phyloP scores from a whole-genome alignment of 345 rosid species.

The Conringia planisiliqua region DNA sequence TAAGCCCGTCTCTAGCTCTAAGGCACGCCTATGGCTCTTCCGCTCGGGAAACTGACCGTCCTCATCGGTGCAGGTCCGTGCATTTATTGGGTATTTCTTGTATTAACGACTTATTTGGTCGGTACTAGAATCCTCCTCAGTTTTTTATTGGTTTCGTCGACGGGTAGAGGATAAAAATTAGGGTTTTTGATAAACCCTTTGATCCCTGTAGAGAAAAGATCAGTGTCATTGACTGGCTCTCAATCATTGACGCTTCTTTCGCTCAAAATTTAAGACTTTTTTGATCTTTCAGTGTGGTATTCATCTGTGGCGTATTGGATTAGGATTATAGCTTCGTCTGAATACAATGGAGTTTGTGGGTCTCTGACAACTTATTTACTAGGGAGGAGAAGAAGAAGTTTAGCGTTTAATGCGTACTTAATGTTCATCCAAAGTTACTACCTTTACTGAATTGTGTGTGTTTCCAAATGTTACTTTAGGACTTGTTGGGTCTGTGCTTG shows the following conservation, averaged over 20 bases:
- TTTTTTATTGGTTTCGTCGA: background rate
- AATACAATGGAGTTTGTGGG: background rate
- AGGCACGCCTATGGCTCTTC: constrained; percentile 21
- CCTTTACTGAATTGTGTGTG: background rate
- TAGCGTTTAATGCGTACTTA: background rate
- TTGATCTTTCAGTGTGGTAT: background rate
- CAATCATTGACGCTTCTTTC: background rate
- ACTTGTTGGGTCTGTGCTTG: constrained; percentile 77
- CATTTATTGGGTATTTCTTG: background rate
- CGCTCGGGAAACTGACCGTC: constrained; percentile 37
- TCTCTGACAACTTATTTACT: no score
- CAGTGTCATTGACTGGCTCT: background rate
- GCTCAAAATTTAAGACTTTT: background rate
- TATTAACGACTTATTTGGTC: background rate
- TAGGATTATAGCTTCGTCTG: background rate
- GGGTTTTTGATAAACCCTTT: constrained; percentile 34
- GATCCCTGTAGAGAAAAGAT: constrained; percentile 1
- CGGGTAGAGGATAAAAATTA: background rate
- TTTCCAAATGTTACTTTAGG: constrained; percentile 39
- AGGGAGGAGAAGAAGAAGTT: background rate
- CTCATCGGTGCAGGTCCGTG: constrained; percentile 41
- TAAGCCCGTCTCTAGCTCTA: constrained; percentile 1
- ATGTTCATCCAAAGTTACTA: background rate
- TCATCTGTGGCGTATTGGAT: background rate
- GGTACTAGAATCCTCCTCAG: background rate